Evolutionary conservation across 2,329 filamentous ascomycete genomes (phyloP).

Genomic region (Alternaria gaisen): DNA sequence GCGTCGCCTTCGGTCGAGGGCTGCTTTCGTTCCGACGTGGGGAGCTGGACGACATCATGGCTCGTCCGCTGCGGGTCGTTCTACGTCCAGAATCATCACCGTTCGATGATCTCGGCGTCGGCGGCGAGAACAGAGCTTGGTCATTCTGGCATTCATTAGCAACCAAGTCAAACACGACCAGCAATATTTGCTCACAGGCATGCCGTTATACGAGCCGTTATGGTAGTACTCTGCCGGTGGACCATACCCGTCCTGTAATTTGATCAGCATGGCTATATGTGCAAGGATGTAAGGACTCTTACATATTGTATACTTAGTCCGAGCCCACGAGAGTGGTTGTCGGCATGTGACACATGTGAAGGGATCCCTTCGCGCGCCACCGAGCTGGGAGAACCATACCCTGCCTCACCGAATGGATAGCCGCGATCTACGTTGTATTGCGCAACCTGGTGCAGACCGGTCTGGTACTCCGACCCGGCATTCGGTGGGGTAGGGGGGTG

Average conservation of each 20-base stretch:
- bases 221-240: conserved; percentile 39
- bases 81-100: conserved; percentile 52
- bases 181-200: conserved; percentile 33
- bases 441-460: conserved; percentile 53
- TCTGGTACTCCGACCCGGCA: conserved; percentile 42
- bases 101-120: conserved; percentile 56
- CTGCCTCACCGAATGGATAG: conserved; percentile 48
- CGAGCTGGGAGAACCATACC: conserved; percentile 42
- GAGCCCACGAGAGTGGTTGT: conserved; percentile 32
- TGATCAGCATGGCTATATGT: conserved; percentile 29
- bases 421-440: conserved; percentile 54
- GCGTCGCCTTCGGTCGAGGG: conserved; percentile 40
- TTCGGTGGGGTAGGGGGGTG: conserved; percentile 51
- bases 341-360: conserved; percentile 39
- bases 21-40: conserved; percentile 32
- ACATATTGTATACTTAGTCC: conserved; percentile 48
- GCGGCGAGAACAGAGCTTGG: conserved; percentile 48
- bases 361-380: conserved; percentile 39
- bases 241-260: conserved; percentile 44
- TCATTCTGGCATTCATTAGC: conserved; percentile 37
- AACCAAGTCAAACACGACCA: not conserved
- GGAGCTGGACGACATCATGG: conserved; percentile 35
- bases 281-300: conserved; percentile 19
- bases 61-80: conserved; percentile 49
- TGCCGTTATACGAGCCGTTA: conserved; percentile 35